Evolutionary conservation across 345 rosid species (phyloP), one percentile per base, ranked within the genome.

Genomic region (Nasturtium officinale): DNA sequence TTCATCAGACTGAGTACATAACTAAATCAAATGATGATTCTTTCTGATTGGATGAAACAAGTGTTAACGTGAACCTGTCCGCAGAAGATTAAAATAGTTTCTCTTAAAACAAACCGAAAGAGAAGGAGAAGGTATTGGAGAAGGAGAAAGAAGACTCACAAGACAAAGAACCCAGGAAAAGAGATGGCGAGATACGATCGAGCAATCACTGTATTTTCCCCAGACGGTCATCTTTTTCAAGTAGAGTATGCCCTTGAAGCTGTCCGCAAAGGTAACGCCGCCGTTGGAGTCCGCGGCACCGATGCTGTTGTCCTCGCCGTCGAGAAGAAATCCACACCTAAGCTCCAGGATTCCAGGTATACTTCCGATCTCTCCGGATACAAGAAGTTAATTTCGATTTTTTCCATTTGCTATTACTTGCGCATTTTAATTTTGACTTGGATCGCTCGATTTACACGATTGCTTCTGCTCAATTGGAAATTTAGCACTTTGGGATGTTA

Each of bases 211-310:
- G 98, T 95, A 13, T 95, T 95, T 69, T 90, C 96, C 3, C 93
- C 96, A 0, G 93, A 88, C 38, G 93, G 96, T 1, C 93, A 88
- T 58, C 83, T 95, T 7, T 95, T 95, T 69, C 98, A 90, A 55
- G 99, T 95, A 3, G 99, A 95, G 51, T 95, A 95, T 80, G 99
- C 99, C 11, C 96, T 95, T 11, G 99, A 91, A 84, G 98, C 98
- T 72, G 97, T 95, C 56, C 93, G 99, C 35, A 91, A 91, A 55
- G 98, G 99, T 9, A 95, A 91, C 87, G 99, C 99, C 78, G 99
- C 99, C 86, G 98, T 84, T 61, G 89, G 97, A 18, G 98, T 88
- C 53, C 96, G 99, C 7, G 99, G 99, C 37, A 75, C 84, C 17
- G 96, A 95, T 69, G 80, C 83, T 66, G 88, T 91, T 51, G 99